Evolutionary conservation across 108 stramenopile genomes (phyloP).

Genomic region (Seminavis robusta): DNA sequence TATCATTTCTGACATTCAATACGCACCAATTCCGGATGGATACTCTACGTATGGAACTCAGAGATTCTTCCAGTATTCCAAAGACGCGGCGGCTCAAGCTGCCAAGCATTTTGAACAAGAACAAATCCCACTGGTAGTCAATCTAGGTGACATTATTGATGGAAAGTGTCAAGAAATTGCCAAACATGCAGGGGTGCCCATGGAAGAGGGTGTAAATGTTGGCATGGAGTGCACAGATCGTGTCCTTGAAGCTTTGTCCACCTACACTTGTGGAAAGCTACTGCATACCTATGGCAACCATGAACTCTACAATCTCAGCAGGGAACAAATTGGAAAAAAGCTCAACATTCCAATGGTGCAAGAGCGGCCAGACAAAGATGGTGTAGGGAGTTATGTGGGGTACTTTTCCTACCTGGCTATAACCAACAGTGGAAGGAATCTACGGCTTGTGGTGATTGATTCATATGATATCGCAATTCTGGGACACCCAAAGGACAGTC

Average conservation of each 20-base stretch:
- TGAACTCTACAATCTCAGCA: slow-evolving; percentile 80
- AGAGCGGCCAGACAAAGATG: too few relatives aligned
- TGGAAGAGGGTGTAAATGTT: slow-evolving; percentile 13
- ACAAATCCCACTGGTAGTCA: slow-evolving; percentile 55
- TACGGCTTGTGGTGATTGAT: slow-evolving; percentile 71
- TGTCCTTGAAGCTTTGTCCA: slow-evolving; percentile 54
- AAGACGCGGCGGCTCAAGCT: slow-evolving; percentile 50
- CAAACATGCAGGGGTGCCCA: slow-evolving; percentile 23
- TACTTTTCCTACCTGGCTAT: slow-evolving; percentile 16
- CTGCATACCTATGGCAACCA: slow-evolving; percentile 87
- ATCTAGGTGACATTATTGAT: slow-evolving; percentile 85
- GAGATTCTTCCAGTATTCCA: slow-evolving; percentile 70
- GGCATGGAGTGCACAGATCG: slow-evolving; percentile 36
- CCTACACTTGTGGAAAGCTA: slow-evolving; percentile 47
- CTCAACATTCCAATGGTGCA: slow-evolving; percentile 65
- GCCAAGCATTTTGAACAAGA: slow-evolving; percentile 60
- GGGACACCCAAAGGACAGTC: too few relatives aligned
- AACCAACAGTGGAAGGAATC: too few relatives aligned
- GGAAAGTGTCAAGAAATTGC: slow-evolving; percentile 69
- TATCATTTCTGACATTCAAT: slow-evolving; percentile 79
- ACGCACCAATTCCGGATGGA: slow-evolving; percentile 85
- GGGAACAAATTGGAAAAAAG: slow-evolving; percentile 39
- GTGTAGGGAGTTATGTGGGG: slow-evolving; percentile 33
- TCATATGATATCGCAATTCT: slow-evolving; percentile 67
- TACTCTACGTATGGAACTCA: slow-evolving; percentile 53